Base-by-base conservation (phyloP, 2,329 filamentous ascomycete genomes). In the Coniochaeta prunicola region DNA sequence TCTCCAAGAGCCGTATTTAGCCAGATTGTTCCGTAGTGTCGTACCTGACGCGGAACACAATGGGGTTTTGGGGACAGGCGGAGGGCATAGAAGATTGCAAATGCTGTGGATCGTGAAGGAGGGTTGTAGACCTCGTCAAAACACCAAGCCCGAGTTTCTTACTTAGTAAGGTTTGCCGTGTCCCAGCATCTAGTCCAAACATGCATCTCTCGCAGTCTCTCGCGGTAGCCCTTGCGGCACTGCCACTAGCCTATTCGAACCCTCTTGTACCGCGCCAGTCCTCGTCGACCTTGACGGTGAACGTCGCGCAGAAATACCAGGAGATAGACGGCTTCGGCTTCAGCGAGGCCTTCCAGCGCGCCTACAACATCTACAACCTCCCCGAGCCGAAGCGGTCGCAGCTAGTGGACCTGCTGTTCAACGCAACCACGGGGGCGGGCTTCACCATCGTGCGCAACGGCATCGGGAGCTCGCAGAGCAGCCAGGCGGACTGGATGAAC, bases 301-400 rank as follows among this genome's bases (percentile, higher is more conserved):
- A 66, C 57, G 59, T 64, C 3, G 30, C 53, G 28, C 60, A 58
- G 30, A 65, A 57, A 15, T 73, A 71, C 62, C 76, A 76, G 63
- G 70, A 66, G 1, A 75, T 76, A 24, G 74, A 76, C 62, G 74
- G 74, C 21, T 76, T 76, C 59, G 74, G 73, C 4, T 72, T 74
- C 61, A 70, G 67, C 2, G 70, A 71, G 36, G 74, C 74, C 9
- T 77, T 76, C 64, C 73, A 76, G 61, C 72, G 75, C 19, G 73
- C 74, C 2, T 71, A 72, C 36, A 55, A 58, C 30, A 69, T 69
- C 59, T 58, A 59, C 36, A 59, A 59, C 53, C 67, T 74, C 1
- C 61, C 72, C 24, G 66, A 68, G 33, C 60, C 67, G 0, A 71
- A 73, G 58, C 72, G 71, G 59, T 65, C 67, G 8, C 65, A 68